phyloP scores from a whole-genome alignment of 2,329 filamentous ascomycete genomes.

The Aureobasidium sp. region DNA sequence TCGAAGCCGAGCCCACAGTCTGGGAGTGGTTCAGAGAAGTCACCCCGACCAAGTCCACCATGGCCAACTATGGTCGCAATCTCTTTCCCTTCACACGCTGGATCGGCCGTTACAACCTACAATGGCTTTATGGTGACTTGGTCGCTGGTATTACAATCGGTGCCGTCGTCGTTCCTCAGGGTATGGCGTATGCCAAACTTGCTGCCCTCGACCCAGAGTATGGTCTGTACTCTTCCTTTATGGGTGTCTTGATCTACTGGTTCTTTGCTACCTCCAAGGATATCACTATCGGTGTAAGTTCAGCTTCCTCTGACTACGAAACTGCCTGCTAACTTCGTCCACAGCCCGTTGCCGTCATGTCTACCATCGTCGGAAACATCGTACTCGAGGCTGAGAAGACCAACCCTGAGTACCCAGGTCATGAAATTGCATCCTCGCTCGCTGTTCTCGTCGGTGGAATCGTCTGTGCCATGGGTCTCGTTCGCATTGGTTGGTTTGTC shows the following conservation, averaged over 20 bases:
- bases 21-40: constrained; percentile 61
- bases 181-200: constrained; percentile 88
- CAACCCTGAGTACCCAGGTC: constrained; percentile 48
- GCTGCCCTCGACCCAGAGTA: constrained; percentile 68
- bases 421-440: constrained; percentile 68
- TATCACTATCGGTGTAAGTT: constrained; percentile 83
- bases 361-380: constrained; percentile 63
- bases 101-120: constrained; percentile 79
- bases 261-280: constrained; percentile 98
- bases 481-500: constrained; percentile 80
- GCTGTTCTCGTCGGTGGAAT: constrained; percentile 70
- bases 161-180: constrained; percentile 83
- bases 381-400: constrained; percentile 52
- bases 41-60: constrained; percentile 48
- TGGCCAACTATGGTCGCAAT: constrained; percentile 54
- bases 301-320: neutral
- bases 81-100: constrained; percentile 87
- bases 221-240: constrained; percentile 90
- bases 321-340: neutral
- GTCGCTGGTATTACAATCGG: constrained; percentile 75
- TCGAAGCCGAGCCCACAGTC: constrained; percentile 71
- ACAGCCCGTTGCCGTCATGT: constrained; percentile 90
- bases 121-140: constrained; percentile 84
- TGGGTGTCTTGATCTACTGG: constrained; percentile 93
- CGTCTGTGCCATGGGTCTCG: constrained; percentile 67